phyloP scores from a whole-genome alignment of 1,284 basidiomycete species.

The Sporisorium iseilematis-ciliati region DNA sequence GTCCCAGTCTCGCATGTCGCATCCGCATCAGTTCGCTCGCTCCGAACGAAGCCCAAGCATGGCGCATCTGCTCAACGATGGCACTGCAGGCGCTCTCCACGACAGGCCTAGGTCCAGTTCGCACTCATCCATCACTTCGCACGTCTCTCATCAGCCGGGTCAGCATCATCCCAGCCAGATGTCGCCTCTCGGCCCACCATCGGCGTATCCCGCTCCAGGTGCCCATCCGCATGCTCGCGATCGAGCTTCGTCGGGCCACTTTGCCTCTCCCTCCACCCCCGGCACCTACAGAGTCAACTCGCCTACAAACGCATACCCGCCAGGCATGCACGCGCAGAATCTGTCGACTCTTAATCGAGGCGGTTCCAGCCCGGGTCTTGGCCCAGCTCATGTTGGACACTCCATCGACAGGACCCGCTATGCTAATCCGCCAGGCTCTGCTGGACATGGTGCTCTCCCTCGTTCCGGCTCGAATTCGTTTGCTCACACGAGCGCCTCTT shows the following conservation, averaged over 20 bases:
- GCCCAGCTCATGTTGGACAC: constrained; percentile 15
- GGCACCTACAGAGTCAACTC: constrained; percentile 25
- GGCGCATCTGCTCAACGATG: constrained; percentile 52
- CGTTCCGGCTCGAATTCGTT: constrained; percentile 33
- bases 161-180: constrained; percentile 27
- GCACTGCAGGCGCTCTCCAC: constrained; percentile 44
- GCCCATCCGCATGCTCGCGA: constrained; percentile 20
- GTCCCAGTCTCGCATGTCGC: constrained; percentile 31
- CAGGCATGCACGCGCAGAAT: constrained; percentile 19
- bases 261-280: neutral
- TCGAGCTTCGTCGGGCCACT: constrained; percentile 5
- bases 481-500: constrained; percentile 29
- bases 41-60: constrained; percentile 53
- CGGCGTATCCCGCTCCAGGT: neutral
- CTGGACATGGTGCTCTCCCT: constrained; percentile 16
- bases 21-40: constrained; percentile 18
- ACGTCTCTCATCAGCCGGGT: constrained; percentile 32
- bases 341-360: constrained; percentile 28
- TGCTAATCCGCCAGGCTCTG: constrained; percentile 22
- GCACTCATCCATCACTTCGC: constrained; percentile 49
- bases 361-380: constrained; percentile 37
- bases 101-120: constrained; percentile 47
- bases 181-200: constrained; percentile 27
- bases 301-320: constrained; percentile 25
- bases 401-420: constrained; percentile 27